Percentiles rank a stretch among this genome's conserved stretches.
phyloP scores from a whole-genome alignment of 2,329 filamentous ascomycete genomes.

The Colletotrichum sp. region DNA sequence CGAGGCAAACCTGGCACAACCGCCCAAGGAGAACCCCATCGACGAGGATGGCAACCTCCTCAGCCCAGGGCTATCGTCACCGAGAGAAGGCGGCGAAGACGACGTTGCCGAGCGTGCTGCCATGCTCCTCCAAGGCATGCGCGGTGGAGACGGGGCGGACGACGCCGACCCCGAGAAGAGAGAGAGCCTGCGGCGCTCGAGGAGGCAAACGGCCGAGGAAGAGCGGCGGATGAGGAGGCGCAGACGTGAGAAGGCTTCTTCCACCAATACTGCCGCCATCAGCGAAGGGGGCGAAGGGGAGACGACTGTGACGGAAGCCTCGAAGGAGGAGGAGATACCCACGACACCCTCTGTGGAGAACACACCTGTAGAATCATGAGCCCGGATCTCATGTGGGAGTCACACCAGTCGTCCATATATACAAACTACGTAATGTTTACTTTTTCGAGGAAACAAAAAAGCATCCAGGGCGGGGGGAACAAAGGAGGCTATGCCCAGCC shows the following conservation, averaged over 20 bases:
- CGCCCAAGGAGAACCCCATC: slow-evolving; percentile 37
- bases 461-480: not conserved
- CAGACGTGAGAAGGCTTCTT: slow-evolving; percentile 64
- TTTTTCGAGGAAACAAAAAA: slow-evolving; percentile 9
- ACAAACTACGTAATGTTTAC: slow-evolving; percentile 24
- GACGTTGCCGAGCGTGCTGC: slow-evolving; percentile 88
- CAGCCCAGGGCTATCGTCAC: slow-evolving; percentile 54
- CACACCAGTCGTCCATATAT: slow-evolving; percentile 15
- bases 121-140: slow-evolving; percentile 81
- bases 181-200: slow-evolving; percentile 63
- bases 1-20: slow-evolving; percentile 44
- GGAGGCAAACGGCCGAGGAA: slow-evolving; percentile 78
- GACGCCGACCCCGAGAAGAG: slow-evolving; percentile 56
- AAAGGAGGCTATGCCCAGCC: not conserved
- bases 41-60: slow-evolving; percentile 56
- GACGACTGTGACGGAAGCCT: slow-evolving; percentile 11
- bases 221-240: slow-evolving; percentile 73
- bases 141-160: slow-evolving; percentile 66
- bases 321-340: slow-evolving; percentile 21
- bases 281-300: slow-evolving; percentile 20
- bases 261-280: slow-evolving; percentile 32
- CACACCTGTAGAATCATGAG: slow-evolving; percentile 22
- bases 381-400: slow-evolving; percentile 3
- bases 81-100: slow-evolving; percentile 57
- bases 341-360: slow-evolving; percentile 20